Evolutionary conservation across 1,139 yeast species (phyloP).

Genomic region (Saccharomyces pastorianus): DNA sequence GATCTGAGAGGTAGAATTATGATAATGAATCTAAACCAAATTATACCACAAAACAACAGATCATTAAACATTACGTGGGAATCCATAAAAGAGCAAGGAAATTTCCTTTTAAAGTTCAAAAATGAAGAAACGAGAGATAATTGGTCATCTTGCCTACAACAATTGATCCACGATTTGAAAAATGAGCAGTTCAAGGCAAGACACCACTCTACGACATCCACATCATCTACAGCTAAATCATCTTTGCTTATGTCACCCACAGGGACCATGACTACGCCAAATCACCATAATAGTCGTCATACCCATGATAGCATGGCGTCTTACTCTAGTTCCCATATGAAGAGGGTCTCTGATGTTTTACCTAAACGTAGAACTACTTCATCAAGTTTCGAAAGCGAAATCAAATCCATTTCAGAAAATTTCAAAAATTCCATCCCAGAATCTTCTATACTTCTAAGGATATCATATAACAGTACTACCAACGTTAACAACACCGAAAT

Average conservation of each 20-base stretch:
- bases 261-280: slow-evolving; percentile 7
- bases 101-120: slow-evolving; percentile 59
- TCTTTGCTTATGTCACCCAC: slow-evolving; percentile 21
- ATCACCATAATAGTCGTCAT: slow-evolving; percentile 10
- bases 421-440: slow-evolving; percentile 34
- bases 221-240: slow-evolving; percentile 20
- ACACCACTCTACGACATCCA: slow-evolving; percentile 9
- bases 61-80: slow-evolving; percentile 68
- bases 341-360: slow-evolving; percentile 32
- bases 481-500: slow-evolving; percentile 24
- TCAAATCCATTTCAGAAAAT: slow-evolving; percentile 34
- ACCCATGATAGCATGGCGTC: slow-evolving; percentile 28
- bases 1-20: slow-evolving; percentile 66
- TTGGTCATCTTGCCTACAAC: slow-evolving; percentile 56
- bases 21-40: slow-evolving; percentile 55
- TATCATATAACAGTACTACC: slow-evolving; percentile 30
- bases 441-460: slow-evolving; percentile 32
- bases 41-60: slow-evolving; percentile 39
- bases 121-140: slow-evolving; percentile 64
- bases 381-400: slow-evolving; percentile 29
- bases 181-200: slow-evolving; percentile 30
- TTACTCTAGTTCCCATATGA: slow-evolving; percentile 24
- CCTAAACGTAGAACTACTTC: slow-evolving; percentile 31
- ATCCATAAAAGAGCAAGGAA: slow-evolving; percentile 68
- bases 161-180: slow-evolving; percentile 32